phyloP scores from a whole-genome alignment of 2,329 filamentous ascomycete genomes.

The Colletotrichum theobromicola region DNA sequence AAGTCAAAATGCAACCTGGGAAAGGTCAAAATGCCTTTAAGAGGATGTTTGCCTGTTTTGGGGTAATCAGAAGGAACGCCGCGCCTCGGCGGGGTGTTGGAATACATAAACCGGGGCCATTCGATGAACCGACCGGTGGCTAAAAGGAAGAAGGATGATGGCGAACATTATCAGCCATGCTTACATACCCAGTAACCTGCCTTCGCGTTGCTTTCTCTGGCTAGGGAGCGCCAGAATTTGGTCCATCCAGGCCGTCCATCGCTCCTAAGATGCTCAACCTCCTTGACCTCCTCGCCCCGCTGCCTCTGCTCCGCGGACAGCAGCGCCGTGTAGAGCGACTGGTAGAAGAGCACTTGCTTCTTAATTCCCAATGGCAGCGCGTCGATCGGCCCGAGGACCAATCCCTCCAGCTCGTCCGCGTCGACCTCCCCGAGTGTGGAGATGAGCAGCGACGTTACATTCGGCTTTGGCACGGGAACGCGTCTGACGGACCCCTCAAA shows the following conservation, averaged over 20 bases:
- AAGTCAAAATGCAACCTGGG: background rate
- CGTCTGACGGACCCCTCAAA: conserved; percentile 21
- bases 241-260: conserved; percentile 19
- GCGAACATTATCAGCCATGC: background rate
- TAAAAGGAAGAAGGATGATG: background rate
- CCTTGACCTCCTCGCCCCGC: background rate
- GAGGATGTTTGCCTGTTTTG: background rate
- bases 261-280: conserved; percentile 13
- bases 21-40: conserved; percentile 11
- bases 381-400: conserved; percentile 12
- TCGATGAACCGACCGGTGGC: background rate
- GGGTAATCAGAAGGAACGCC: background rate
- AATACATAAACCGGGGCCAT: background rate
- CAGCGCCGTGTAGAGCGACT: conserved; percentile 16
- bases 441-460: conserved; percentile 18
- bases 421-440: conserved; percentile 18
- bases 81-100: background rate
- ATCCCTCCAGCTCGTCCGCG: background rate
- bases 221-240: conserved; percentile 19
- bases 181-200: conserved; percentile 22
- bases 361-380: background rate
- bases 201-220: background rate
- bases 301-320: background rate
- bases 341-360: conserved; percentile 17
- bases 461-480: conserved; percentile 12